Evolutionary conservation across 371 early-diverging fungal species (phyloP).

Genomic region (Funneliformis caledonium): DNA sequence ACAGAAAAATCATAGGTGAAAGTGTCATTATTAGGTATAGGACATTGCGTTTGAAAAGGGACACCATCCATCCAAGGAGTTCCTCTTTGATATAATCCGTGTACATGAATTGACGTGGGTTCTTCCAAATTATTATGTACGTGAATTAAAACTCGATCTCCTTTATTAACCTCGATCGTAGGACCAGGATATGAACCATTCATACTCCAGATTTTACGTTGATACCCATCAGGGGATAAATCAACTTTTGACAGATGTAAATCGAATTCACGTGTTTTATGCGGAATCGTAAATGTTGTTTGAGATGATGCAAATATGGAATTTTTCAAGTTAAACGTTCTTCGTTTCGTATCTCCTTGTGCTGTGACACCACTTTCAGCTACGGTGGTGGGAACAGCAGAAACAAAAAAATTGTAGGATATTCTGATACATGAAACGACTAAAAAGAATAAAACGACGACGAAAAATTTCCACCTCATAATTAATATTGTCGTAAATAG

Average conservation of each 20-base stretch:
- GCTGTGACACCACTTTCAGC: no score
- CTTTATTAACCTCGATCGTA: conserved; percentile 46
- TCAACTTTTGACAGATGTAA: neutral
- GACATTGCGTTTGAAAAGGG: conserved; percentile 47
- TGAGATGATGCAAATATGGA: no score
- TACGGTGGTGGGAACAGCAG: no score
- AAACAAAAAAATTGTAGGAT: no score
- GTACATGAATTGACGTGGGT: conserved; percentile 39
- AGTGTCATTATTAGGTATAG: conserved; percentile 44
- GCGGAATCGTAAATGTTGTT: no score
- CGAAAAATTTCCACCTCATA: no score
- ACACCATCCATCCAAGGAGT: conserved; percentile 37
- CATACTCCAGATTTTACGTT: conserved; percentile 46
- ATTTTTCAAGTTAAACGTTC: no score
- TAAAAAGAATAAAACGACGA: no score
- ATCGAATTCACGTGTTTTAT: neutral
- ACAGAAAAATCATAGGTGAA: conserved; percentile 48
- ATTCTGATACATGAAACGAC: no score
- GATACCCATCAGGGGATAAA: conserved; percentile 46
- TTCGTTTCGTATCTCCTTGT: no score
- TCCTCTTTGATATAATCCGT: conserved; percentile 39
- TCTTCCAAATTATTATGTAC: conserved; percentile 47
- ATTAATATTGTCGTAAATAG: no score
- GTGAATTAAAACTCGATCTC: conserved; percentile 48
- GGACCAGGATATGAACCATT: conserved; percentile 52